Base-by-base conservation (phyloP, 2,329 filamentous ascomycete species). In the Trichoderma pleuroti region DNA sequence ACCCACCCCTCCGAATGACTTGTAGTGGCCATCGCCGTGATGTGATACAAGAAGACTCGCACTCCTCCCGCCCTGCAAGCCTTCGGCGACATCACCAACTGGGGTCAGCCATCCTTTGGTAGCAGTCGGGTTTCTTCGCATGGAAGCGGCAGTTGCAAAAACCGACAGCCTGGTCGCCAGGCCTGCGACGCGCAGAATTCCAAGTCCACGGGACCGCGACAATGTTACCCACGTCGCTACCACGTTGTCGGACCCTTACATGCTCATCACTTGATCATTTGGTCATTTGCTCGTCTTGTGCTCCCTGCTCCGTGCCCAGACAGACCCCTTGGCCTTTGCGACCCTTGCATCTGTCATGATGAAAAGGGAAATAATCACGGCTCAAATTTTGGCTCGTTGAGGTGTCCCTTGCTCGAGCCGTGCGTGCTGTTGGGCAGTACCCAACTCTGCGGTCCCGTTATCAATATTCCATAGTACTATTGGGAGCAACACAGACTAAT, bases 361-460 rank as follows among this genome's bases (percentile, higher is more conserved):
- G 46, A 28, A 52, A 64, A 32, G 5, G 5, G 5, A 28, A 28
- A 28, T 28, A 28, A 57, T 42, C 63, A 66, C 24, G 28, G 34
- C 39, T 36, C 36, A 62, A 11, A 36, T n/a, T 32, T 62, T 42
- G 21, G 36, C 32, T 46, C 36, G 7, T 62, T 36, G 34, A 46
- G 34, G 34, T 30, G 59, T 42, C 34, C 24, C 34, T 46, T 62
- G 59, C 46, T 65, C 42, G 39, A 49, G 36, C 59, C 61, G 26
- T 21, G 26, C 12, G 28, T 49, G 12, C 3, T 60, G 39, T 36
- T 49, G 54, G 56, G 28, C 16, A 36, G 30, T 34, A 24, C 39
- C 39, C 65, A 52, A 68, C 36, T 68, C 65, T 54, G 60, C 26
- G 52, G 64, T 26, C 64, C 39, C 26, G 52, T 57, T n/a, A 60